Evolutionary conservation across 345 rosid species (phyloP), one percentile per base, ranked within the genome.

Genomic region (Gynandropsis gynandra): DNA sequence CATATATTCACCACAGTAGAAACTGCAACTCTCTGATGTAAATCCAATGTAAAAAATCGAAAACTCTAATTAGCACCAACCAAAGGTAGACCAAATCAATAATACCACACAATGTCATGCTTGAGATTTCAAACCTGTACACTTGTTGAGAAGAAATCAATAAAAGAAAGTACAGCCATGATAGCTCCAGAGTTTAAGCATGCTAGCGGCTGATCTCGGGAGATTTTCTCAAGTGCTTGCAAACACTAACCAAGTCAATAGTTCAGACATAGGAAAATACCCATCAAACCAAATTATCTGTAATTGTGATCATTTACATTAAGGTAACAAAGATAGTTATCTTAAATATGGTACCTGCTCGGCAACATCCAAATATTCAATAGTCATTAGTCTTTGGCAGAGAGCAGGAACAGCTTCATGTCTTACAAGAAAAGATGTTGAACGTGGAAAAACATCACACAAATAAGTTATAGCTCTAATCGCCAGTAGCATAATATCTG

Each of bases 221-320:
- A 87, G 50, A 92, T 80, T 74, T 92, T 92, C 78, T 84, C 95
- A 78, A 92, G 72, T 56, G 98, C 98, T 87, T 92, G 96, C 80
- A 92, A 69, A 74, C 96, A 87, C 98, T 92, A 55, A 13, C 33
- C 18, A 44, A 62, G 16, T 8, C 42, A 62, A 47, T 3, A 62
- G 52, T 61, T 36, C 47, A n/a, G n/a, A n/a, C n/a, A 47, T 15
- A 55, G 4, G 34, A 47, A n/a, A 10, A 48, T 10, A 42, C 1
- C 1, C 0, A 60, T 13, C 8, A 60, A 54, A 53, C 40, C 29
- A 12, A 54, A 16, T 40, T 42, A 16, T 56, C 38, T 20, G n/a
- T 29, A 52, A 21, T 11, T 45, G 20, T 31, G 18, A 17, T 34
- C 12, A 33, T 32, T 24, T 7, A 38, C 12, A 6, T 27, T 38